These are phyloP conservation scores for Cicer yamashitae DNA, from an alignment of 306 rosid genomes.

Conservation along the genomic window DNA sequence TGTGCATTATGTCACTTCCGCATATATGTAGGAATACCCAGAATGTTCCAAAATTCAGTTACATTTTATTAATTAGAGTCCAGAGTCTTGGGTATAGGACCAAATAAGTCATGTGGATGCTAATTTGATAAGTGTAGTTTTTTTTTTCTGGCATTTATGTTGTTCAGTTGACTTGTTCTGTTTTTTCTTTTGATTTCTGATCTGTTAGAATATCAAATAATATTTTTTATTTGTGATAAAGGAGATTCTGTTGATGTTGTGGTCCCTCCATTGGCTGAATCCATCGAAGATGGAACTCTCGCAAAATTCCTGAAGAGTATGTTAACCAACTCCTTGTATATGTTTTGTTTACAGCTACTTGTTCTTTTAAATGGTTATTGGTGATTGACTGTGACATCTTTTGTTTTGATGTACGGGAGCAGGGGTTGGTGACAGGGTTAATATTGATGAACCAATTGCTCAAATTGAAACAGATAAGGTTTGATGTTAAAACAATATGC, in stretches of 20 bases:
- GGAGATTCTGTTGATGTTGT: conserved; percentile 76
- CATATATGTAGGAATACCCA: conserved; percentile 12
- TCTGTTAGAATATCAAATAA: conserved; percentile 34
- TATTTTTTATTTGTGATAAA: conserved; percentile 48
- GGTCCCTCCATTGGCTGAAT: conserved; percentile 85
- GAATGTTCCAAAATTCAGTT: conserved; percentile 21
- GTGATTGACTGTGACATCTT: conserved; percentile 38
- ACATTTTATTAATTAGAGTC: conserved; percentile 29
- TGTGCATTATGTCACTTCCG: conserved; percentile 19
- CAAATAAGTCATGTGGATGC: conserved; percentile 1
- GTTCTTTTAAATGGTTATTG: conserved; percentile 33
- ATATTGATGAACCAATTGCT: conserved; percentile 81
- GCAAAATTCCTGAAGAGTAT: conserved; percentile 82
- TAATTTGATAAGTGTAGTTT: conserved; percentile 2
- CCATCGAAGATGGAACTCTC: conserved; percentile 79
- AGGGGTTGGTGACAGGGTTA: conserved; percentile 80
- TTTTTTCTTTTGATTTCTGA: conserved; percentile 20
- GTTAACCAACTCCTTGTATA: conserved; percentile 30
- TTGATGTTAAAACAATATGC: conserved; percentile 29
- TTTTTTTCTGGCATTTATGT: conserved; percentile 3
- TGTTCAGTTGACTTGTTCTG: conserved; percentile 5
- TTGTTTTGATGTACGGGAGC: conserved; percentile 46
- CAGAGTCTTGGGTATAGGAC: conserved; percentile 22
- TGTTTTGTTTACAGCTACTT: conserved; percentile 3
- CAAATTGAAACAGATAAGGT: conserved; percentile 93